phyloP scores from a whole-genome alignment of 108 stramenopile species.

The Craspedostauros australis region DNA sequence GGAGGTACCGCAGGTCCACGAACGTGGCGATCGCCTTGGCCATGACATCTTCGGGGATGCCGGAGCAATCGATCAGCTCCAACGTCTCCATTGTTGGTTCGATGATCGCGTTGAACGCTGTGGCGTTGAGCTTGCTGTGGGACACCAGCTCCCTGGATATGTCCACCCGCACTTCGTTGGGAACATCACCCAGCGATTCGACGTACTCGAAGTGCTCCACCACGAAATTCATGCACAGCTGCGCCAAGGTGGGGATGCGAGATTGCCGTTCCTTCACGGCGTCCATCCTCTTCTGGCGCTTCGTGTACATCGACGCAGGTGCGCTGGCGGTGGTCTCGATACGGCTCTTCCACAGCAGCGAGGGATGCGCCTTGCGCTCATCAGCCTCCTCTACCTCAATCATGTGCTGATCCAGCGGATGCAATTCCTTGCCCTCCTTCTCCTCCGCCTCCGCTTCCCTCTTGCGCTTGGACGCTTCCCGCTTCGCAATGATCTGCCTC shows the following conservation, averaged over 20 bases:
- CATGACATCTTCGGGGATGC: constrained; percentile 60
- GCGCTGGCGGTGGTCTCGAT: neutral
- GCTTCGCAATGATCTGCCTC: constrained; percentile 71
- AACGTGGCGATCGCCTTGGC: constrained; percentile 12
- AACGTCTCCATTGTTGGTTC: constrained; percentile 59
- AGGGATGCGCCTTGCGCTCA: constrained; percentile 37
- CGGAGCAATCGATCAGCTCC: constrained; percentile 66
- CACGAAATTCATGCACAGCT: constrained; percentile 54
- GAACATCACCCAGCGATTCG: constrained; percentile 66
- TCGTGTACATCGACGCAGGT: constrained; percentile 39
- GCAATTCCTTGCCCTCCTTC: constrained; percentile 27
- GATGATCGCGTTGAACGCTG: constrained; percentile 63
- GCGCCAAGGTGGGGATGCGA: constrained; percentile 53
- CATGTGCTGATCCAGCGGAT: constrained; percentile 71
- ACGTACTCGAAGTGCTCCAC: constrained; percentile 71
- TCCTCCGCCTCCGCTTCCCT: constrained; percentile 44
- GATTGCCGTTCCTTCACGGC: constrained; percentile 14
- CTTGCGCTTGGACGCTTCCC: constrained; percentile 61
- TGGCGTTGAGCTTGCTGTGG: constrained; percentile 50
- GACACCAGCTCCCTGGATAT: constrained; percentile 61
- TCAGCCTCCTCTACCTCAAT: constrained; percentile 24
- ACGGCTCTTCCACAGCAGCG: constrained; percentile 40
- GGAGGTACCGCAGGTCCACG: constrained; percentile 36
- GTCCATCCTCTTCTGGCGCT: constrained; percentile 50
- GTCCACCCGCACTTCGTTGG: constrained; percentile 44